A percentile compares a stretch with the other conserved stretches of the same genome.
Conservation (phyloP, 2,329 filamentous ascomycete species). For the Aaosphaeria pasadenensis region DNA sequence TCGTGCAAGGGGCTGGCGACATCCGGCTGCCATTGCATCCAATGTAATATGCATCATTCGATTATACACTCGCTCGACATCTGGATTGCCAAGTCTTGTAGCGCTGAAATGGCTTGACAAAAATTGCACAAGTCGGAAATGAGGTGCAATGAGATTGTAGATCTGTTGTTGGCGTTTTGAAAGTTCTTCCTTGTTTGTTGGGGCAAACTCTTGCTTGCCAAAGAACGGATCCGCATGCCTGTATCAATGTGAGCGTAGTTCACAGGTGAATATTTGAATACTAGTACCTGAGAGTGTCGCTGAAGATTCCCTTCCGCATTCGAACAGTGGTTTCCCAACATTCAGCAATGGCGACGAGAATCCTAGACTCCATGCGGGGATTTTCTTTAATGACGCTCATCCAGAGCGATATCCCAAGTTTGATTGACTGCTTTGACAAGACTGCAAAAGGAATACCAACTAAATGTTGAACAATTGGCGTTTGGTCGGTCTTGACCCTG, state of each 20-base stretch:
- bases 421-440: slow-evolving; percentile 93
- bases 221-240: slow-evolving; percentile 82
- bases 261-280: slow-evolving; percentile 36
- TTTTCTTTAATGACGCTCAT: slow-evolving; percentile 97
- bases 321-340: slow-evolving; percentile 87
- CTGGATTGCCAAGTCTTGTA: slow-evolving; percentile 76
- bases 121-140: slow-evolving; percentile 82
- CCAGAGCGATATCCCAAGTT: slow-evolving; percentile 93
- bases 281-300: slow-evolving; percentile 55
- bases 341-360: slow-evolving; percentile 82
- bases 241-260: slow-evolving; percentile 4
- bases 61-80: slow-evolving; percentile 78
- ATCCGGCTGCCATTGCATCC: slow-evolving; percentile 59
- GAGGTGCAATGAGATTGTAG: slow-evolving; percentile 81
- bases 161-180: slow-evolving; percentile 73
- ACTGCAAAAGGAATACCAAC: slow-evolving; percentile 90
- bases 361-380: slow-evolving; percentile 77
- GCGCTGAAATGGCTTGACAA: slow-evolving; percentile 94
- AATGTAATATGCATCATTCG: slow-evolving; percentile 79
- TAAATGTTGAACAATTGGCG: slow-evolving; percentile 78
- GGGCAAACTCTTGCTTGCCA: slow-evolving; percentile 85
- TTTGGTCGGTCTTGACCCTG: slow-evolving; percentile 70
- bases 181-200: slow-evolving; percentile 75
- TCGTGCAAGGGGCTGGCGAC: slow-evolving; percentile 80
- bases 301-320: slow-evolving; percentile 78